Percentiles rank a stretch among this genome's conserved stretches.
Conservation (phyloP, 371 early-diverging fungal genomes). For the Mortierella sp. region DNA sequence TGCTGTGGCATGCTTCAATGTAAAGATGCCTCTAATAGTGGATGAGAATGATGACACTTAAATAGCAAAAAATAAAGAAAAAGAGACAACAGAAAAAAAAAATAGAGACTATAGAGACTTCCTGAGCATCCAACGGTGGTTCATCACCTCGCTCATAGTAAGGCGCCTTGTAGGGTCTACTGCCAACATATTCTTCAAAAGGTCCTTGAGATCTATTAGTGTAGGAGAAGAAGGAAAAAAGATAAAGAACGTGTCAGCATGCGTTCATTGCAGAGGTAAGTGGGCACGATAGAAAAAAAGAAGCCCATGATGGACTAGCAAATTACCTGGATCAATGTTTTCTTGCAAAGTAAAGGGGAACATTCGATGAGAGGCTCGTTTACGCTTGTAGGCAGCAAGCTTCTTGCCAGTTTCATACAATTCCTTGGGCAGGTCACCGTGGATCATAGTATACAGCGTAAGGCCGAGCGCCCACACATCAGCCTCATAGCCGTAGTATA, state of each 20-base stretch:
- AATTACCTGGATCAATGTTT: constrained; percentile 32
- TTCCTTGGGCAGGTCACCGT: constrained; percentile 49
- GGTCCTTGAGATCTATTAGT: constrained; percentile 29
- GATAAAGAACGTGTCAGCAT: not conserved
- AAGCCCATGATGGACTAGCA: not conserved
- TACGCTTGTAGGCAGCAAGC: constrained; percentile 31
- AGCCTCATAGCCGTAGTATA: constrained; percentile 44
- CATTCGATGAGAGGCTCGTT: constrained; percentile 25
- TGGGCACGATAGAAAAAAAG: too few species aligned
- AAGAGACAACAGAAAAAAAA: not conserved
- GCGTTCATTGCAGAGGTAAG: not conserved
- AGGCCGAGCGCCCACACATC: constrained; percentile 53
- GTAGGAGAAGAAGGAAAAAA: too few species aligned
- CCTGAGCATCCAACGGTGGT: constrained; percentile 38
- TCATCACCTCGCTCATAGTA: constrained; percentile 43
- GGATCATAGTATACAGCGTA: constrained; percentile 44
- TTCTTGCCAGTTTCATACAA: constrained; percentile 34
- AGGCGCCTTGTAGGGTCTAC: constrained; percentile 34
- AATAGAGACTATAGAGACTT: not conserved
- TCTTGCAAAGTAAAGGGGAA: constrained; percentile 40
- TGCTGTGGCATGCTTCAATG: not conserved
- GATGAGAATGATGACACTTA: not conserved
- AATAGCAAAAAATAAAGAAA: not conserved
- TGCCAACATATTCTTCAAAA: constrained; percentile 44
- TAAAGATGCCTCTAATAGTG: not conserved